A percentile compares a stretch with the other conserved stretches of the same genome.
Conservation (phyloP, 2,329 filamentous ascomycete genomes). For the Colletotrichum musicola region DNA sequence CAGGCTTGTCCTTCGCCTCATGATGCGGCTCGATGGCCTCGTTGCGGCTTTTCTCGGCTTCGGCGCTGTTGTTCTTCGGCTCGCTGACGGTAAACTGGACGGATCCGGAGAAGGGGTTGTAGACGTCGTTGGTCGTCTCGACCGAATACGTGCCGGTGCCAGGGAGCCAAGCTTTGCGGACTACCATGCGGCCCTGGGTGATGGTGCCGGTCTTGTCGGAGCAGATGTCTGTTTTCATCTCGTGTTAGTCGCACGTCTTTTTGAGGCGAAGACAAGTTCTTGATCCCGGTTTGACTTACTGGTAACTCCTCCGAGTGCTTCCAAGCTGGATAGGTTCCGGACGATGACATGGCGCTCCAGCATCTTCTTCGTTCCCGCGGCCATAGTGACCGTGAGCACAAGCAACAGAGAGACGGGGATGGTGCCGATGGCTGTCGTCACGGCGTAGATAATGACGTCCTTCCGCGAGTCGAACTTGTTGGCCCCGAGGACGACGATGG, state of each 20-base stretch:
- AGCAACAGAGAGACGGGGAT: constrained; percentile 63
- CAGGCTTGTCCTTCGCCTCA: constrained; percentile 55
- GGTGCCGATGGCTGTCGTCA: constrained; percentile 62
- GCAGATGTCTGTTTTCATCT: constrained; percentile 55
- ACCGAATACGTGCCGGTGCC: constrained; percentile 69
- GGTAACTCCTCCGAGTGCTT: constrained; percentile 73
- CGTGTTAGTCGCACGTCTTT: neutral
- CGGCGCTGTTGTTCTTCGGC: constrained; percentile 56
- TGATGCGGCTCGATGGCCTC: constrained; percentile 43
- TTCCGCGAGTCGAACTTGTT: constrained; percentile 67
- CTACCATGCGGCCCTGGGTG: constrained; percentile 75
- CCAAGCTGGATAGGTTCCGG: constrained; percentile 63
- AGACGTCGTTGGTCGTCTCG: constrained; percentile 65
- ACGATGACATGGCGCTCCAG: constrained; percentile 66
- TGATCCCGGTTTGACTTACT: neutral
- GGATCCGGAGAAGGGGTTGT: constrained; percentile 68
- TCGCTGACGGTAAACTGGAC: constrained; percentile 55
- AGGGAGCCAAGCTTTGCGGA: constrained; percentile 70
- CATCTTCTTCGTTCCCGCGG: constrained; percentile 66
- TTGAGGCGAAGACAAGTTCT: neutral
- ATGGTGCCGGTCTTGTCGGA: constrained; percentile 71
- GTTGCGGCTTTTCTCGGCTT: constrained; percentile 42
- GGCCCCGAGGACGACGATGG: constrained; percentile 76
- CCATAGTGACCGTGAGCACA: constrained; percentile 72
- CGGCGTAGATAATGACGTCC: constrained; percentile 71